Evolutionary conservation across 192 early-diverging fungal genomes (phyloP).

Genomic region (Backusella mclennaniae): DNA sequence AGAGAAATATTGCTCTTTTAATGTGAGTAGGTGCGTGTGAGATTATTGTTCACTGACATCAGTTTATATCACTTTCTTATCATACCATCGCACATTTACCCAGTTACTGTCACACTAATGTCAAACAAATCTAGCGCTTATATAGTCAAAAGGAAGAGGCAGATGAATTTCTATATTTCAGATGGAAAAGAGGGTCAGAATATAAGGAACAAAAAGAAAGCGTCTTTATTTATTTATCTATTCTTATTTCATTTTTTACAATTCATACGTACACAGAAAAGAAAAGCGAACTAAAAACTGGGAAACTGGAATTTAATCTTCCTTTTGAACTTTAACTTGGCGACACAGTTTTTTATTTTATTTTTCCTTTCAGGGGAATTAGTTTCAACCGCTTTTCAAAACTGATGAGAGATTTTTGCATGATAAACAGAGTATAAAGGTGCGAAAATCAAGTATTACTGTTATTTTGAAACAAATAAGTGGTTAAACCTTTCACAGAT

Average conservation of each 20-base stretch:
- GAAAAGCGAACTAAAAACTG: no score
- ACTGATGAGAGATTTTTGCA: not conserved
- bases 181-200: no score
- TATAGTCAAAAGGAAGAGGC: not conserved
- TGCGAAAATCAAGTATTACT: not conserved
- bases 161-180: not conserved
- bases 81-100: not conserved
- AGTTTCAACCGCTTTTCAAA: not conserved
- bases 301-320: no score
- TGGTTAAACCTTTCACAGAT: not conserved
- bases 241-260: no score
- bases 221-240: no score
- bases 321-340: not conserved
- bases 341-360: not conserved
- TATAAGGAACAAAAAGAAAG: no score
- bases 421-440: not conserved
- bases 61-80: not conserved
- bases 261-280: no score
- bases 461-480: not conserved
- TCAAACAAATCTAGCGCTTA: not conserved
- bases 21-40: not conserved
- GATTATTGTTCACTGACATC: not conserved
- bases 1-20: not conserved
- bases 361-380: not conserved
- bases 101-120: not conserved